Base-by-base conservation (phyloP, 768 basidiomycete species). In the Suillus cothurnatus region DNA sequence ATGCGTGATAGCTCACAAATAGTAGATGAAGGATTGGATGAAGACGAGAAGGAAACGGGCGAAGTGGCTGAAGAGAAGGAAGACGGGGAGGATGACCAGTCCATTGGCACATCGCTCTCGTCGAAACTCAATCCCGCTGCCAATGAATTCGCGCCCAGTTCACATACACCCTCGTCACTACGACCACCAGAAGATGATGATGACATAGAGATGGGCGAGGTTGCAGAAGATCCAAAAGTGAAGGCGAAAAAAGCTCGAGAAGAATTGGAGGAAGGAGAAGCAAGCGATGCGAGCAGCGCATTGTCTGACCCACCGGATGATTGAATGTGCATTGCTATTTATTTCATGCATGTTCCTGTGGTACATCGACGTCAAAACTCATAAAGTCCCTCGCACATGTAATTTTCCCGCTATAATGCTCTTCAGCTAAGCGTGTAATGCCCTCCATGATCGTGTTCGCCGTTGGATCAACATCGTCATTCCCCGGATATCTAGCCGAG, bases 171-270 rank as follows among this genome's bases (percentile, higher is more conserved):
- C 36, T 61, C 68, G 38, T 70, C 68, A 17, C 69, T 72, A 19
- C 77, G 76, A 64, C 65, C 65, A 57, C 69, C 68, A 69, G 67
- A 64, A 15, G 77, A 68, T 75, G 87, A 81, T 34, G 85, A 91
- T 68, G 92, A 94, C 67, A 93, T 94, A 67, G 93, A 94, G 76
- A 94, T 94, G 93, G 93, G 93, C n/a, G 93, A 94, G 72, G 85
- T 94, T 4, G 88, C 91, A 66, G 93, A 94, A 71, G 85, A 86
- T 61, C 85, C 86, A 3, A 86, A 82, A 66, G 68, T 69, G 41
- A 76, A 72, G 59, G 63, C 50, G 64, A 88, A 86, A 75, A 89
- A 85, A 67, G 62, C 73, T 47, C 79, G 85, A 61, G 92, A 94
- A 70, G 93, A 94, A 59, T 76, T 93, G 67, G 93, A 94, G 72